A percentile compares a stretch with the other conserved stretches of the same genome.
phyloP scores from a whole-genome alignment of 805 yeast genomes.

The Metschnikowia peoriensis region DNA sequence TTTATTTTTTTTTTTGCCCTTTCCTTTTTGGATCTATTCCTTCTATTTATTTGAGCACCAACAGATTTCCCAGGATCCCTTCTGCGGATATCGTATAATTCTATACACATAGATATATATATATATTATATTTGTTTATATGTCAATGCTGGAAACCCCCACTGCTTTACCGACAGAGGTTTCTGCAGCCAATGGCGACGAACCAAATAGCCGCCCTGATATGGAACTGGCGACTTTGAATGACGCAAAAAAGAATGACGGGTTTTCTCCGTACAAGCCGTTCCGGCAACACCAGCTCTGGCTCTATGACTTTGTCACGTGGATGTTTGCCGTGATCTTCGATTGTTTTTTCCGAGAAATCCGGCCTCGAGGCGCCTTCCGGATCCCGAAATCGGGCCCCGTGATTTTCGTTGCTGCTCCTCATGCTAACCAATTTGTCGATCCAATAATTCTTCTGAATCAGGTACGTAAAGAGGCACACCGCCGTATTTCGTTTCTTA shows the following conservation, averaged over 20 bases:
- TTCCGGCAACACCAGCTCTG: slow-evolving; percentile 13
- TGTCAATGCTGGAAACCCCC: neutral
- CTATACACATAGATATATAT: too few species aligned
- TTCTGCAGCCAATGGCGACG: neutral
- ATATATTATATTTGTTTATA: too few species aligned
- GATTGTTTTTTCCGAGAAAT: slow-evolving; percentile 85
- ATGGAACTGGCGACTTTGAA: neutral
- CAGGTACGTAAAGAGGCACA: slow-evolving; percentile 68
- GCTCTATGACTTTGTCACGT: slow-evolving; percentile 51
- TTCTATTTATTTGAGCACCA: too few species aligned
- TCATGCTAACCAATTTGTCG: slow-evolving; percentile 92
- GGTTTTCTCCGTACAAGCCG: slow-evolving; percentile 15
- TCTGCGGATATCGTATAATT: too few species aligned
- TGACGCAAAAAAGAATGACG: neutral
- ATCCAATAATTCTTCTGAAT: slow-evolving; percentile 77
- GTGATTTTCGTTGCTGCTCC: slow-evolving; percentile 95
- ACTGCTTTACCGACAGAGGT: neutral
- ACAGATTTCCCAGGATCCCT: too few species aligned
- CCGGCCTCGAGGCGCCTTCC: slow-evolving; percentile 81
- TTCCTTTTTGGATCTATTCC: too few species aligned
- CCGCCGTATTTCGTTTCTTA: slow-evolving; percentile 73
- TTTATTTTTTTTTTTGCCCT: too few species aligned
- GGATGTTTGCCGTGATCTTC: slow-evolving; percentile 49
- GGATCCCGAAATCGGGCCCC: slow-evolving; percentile 69
- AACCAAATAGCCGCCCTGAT: neutral